Evolutionary conservation across 352 stramenopile species (phyloP).

Genomic region (Pythium coloratum): DNA sequence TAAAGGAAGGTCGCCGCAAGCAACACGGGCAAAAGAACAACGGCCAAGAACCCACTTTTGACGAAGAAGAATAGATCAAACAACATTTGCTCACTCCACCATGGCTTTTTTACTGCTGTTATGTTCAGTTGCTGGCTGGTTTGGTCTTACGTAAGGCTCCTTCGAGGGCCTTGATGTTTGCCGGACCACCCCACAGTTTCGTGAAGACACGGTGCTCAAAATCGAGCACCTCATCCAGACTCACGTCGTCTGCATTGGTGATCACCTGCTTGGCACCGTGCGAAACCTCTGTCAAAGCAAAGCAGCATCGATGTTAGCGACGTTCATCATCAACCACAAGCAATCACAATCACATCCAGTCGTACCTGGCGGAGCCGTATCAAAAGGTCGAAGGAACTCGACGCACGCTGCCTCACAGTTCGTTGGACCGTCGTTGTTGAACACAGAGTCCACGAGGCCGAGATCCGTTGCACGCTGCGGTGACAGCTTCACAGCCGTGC

Average conservation of each 20-base stretch:
- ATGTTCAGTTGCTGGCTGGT: not conserved
- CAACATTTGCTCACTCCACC: too few relatives aligned
- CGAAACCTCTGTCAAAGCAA: conserved; percentile 48
- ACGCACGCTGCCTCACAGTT: conserved; percentile 30
- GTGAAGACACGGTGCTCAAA: conserved; percentile 71
- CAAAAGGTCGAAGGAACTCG: conserved; percentile 62
- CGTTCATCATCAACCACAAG: not conserved
- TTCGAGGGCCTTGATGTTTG: conserved; percentile 69
- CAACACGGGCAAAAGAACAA: not conserved
- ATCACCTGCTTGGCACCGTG: conserved; percentile 75
- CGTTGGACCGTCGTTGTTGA: conserved; percentile 34
- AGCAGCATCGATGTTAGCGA: not conserved
- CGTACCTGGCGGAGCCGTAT: conserved; percentile 52
- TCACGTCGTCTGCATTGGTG: conserved; percentile 67
- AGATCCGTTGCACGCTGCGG: conserved; percentile 47
- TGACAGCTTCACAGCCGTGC: conserved; percentile 58
- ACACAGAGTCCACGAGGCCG: conserved; percentile 70
- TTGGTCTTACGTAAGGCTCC: conserved; percentile 43
- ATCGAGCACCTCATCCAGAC: conserved; percentile 53
- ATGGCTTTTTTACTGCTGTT: not conserved
- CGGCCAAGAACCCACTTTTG: not conserved
- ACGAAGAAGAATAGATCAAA: not conserved
- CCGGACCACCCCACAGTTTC: conserved; percentile 70
- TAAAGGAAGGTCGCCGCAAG: conserved; percentile 17
- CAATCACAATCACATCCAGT: not conserved